phyloP scores from a whole-genome alignment of 805 yeast species.

The Ogataea trehalophila region DNA sequence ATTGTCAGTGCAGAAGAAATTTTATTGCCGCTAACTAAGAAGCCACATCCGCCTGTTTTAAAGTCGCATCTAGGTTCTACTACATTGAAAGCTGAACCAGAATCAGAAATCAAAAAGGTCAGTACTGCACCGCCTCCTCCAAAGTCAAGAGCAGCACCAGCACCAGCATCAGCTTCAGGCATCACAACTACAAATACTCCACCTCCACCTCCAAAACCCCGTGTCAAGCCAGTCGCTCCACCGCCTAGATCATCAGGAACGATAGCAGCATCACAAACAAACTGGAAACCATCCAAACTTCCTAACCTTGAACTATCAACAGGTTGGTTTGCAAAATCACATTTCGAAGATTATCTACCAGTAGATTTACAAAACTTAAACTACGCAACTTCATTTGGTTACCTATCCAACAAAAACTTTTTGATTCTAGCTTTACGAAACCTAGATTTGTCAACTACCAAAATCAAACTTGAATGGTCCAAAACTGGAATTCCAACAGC shows the following conservation, averaged over 20 bases:
- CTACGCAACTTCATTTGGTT: conserved; percentile 29
- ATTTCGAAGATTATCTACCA: conserved; percentile 32
- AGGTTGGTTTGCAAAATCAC: conserved; percentile 42
- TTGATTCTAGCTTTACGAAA: conserved; percentile 35
- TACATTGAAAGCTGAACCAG: too few relatives aligned
- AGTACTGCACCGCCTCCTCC: conserved; percentile 8
- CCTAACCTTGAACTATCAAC: conserved; percentile 39
- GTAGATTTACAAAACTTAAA: conserved; percentile 32
- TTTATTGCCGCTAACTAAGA: neutral
- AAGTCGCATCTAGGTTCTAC: too few relatives aligned
- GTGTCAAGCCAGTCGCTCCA: conserved; percentile 19
- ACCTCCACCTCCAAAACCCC: conserved; percentile 34
- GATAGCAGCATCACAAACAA: conserved; percentile 12
- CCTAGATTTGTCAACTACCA: conserved; percentile 37
- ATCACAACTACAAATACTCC: conserved; percentile 10
- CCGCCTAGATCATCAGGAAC: conserved; percentile 17
- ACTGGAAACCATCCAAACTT: conserved; percentile 29
- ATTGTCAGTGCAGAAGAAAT: neutral
- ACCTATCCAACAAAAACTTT: conserved; percentile 23
- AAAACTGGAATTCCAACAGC: conserved; percentile 21
- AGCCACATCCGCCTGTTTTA: neutral
- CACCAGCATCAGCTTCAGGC: conserved; percentile 6
- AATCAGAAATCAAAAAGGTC: too few relatives aligned
- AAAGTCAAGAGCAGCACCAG: conserved; percentile 6
- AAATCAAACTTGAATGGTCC: conserved; percentile 37